phyloP scores from a whole-genome alignment of 768 basidiomycete genomes.

The Mycena rosella region DNA sequence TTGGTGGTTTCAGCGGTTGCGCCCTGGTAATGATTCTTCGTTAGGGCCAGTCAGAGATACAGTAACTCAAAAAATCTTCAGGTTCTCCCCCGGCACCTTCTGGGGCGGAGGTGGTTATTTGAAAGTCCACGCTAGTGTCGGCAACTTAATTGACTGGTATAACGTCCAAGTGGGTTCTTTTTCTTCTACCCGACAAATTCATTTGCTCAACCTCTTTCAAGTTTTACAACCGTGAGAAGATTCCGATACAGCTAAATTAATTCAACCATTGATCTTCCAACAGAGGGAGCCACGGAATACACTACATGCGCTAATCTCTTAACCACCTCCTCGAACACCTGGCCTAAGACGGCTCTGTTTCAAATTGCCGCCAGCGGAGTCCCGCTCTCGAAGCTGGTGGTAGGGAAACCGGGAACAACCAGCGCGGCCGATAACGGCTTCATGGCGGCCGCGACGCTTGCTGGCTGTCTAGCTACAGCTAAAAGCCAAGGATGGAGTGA shows the following conservation, averaged over 20 bases:
- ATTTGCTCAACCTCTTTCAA: conserved; percentile 26
- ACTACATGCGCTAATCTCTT: conserved; percentile 73
- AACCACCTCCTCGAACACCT: conserved; percentile 57
- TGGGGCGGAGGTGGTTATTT: conserved; percentile 68
- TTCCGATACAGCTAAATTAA: too few species aligned
- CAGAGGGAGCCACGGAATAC: conserved; percentile 70
- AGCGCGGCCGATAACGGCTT: conserved; percentile 58
- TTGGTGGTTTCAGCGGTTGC: conserved; percentile 58
- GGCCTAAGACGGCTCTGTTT: conserved; percentile 61
- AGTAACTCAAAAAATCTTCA: conserved; percentile 29
- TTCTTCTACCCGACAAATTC: conserved; percentile 21
- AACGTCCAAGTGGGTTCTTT: conserved; percentile 60
- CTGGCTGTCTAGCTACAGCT: conserved; percentile 40
- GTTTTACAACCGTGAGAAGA: conserved; percentile 55
- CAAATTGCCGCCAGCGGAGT: conserved; percentile 61
- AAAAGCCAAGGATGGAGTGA: conserved; percentile 31
- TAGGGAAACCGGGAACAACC: conserved; percentile 66
- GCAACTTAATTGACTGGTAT: conserved; percentile 75
- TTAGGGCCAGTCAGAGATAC: neutral
- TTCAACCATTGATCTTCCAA: neutral
- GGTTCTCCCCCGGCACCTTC: conserved; percentile 57
- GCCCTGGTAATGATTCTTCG: conserved; percentile 53
- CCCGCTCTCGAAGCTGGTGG: conserved; percentile 63
- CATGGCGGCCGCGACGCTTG: conserved; percentile 37
- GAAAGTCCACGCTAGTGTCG: conserved; percentile 64